These are phyloP conservation scores for Protea cynaroides DNA, from an alignment of 164 flowering plant species.

Conservation along the genomic window DNA sequence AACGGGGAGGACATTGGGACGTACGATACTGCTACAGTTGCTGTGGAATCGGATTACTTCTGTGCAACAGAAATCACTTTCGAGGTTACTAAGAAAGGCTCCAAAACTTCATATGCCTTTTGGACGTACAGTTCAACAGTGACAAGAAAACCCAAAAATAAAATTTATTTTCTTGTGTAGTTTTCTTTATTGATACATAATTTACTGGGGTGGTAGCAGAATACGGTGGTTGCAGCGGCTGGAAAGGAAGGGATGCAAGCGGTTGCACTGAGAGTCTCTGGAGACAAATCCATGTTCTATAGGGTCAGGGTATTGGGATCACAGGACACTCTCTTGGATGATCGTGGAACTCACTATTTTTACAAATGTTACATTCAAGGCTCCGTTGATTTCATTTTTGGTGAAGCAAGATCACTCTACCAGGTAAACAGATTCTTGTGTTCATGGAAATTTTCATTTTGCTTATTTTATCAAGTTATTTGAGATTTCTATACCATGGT, in stretches of 20 bases:
- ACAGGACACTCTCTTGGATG: constrained; percentile 82
- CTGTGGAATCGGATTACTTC: constrained; percentile 65
- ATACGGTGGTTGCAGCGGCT: constrained; percentile 51
- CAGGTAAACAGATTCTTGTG: constrained; percentile 34
- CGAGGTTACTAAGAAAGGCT: constrained; percentile 31
- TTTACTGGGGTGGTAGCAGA: constrained; percentile 32
- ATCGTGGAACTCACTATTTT: constrained; percentile 65
- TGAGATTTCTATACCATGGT: constrained; percentile 4
- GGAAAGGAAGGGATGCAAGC: constrained; percentile 66
- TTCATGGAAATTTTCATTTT: too few species aligned
- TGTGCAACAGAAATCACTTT: constrained; percentile 69
- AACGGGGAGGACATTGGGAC: constrained; percentile 54
- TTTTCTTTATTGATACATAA: not conserved
- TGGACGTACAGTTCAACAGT: not conserved
- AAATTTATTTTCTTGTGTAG: not conserved
- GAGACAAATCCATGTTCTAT: constrained; percentile 67
- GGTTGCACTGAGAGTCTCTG: constrained; percentile 64
- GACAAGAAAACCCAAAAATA: not conserved
- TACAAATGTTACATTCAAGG: constrained; percentile 59
- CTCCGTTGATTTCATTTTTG: constrained; percentile 75
- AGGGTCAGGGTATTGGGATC: constrained; percentile 54
- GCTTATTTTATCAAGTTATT: not conserved
- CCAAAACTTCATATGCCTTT: not conserved
- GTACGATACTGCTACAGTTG: constrained; percentile 52
- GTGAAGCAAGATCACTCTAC: constrained; percentile 64